Percentiles rank a stretch among this genome's conserved stretches.
Conservation (phyloP, 108 stramenopile species). For the Chaetoceros muelleri region DNA sequence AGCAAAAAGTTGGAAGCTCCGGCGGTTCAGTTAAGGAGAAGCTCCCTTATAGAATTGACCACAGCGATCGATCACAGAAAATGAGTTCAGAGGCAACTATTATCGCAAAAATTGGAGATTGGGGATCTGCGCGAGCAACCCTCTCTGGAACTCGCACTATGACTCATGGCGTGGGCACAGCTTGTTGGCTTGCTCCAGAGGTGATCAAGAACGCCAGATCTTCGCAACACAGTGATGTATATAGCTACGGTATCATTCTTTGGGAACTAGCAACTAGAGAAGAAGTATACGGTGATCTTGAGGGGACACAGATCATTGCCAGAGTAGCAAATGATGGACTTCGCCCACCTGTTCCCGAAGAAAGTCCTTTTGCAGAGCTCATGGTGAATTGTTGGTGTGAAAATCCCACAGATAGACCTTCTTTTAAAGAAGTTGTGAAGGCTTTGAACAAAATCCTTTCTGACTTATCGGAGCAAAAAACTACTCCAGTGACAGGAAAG, state of each 20-base stretch:
- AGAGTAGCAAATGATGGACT: conserved; percentile 91
- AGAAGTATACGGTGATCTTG: conserved; percentile 87
- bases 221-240: conserved; percentile 89
- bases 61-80: conserved; percentile 13
- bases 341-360: conserved; percentile 75
- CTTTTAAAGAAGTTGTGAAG: conserved; percentile 77
- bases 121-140: conserved; percentile 89
- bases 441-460: conserved; percentile 43
- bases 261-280: conserved; percentile 94
- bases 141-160: conserved; percentile 79
- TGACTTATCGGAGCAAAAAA: background rate
- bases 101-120: conserved; percentile 91
- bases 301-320: conserved; percentile 91
- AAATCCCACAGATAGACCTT: conserved; percentile 70
- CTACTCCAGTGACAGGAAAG: conserved; percentile 10
- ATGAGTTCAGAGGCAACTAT: conserved; percentile 57
- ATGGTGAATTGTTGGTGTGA: conserved; percentile 95
- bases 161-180: conserved; percentile 97
- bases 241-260: conserved; percentile 91
- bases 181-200: conserved; percentile 97
- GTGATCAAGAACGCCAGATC: conserved; percentile 80
- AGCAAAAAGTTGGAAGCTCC: conserved; percentile 17
- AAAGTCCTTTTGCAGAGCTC: conserved; percentile 86
- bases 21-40: background rate
- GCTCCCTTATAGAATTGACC: conserved; percentile 1